Percentiles rank a stretch among this genome's conserved stretches.
Conservation (phyloP, 257 asterid genomes). For the Datura wrightii region DNA sequence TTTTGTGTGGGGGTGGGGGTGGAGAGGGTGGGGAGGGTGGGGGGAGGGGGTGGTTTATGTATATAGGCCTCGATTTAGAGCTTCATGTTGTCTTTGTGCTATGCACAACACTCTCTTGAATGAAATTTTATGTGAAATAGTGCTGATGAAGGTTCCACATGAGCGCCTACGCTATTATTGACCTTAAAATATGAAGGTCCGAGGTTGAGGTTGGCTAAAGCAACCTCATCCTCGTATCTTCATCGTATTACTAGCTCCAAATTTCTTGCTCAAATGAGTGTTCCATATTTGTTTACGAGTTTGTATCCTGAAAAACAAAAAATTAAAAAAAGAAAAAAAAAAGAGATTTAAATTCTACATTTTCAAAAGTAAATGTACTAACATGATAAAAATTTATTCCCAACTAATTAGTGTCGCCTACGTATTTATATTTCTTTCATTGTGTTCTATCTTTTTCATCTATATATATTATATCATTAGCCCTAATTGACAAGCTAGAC, state of each 20-base stretch:
- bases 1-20: background rate
- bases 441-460: background rate
- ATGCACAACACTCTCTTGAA: background rate
- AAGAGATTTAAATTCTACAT: background rate
- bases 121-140: background rate
- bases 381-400: background rate
- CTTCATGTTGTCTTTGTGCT: background rate
- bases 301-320: slow-evolving; percentile 35
- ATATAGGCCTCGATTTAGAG: background rate
- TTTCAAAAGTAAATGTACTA: background rate
- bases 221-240: slow-evolving; percentile 32
- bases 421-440: background rate
- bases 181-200: slow-evolving; percentile 48
- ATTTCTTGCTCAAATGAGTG: slow-evolving; percentile 70
- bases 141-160: background rate
- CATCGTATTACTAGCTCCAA: slow-evolving; percentile 28
- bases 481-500: background rate
- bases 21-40: too few species aligned
- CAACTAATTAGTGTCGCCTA: background rate
- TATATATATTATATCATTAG: background rate
- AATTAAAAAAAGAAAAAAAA: background rate
- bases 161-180: background rate
- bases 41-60: background rate
- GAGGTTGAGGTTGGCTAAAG: slow-evolving; percentile 46
- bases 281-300: slow-evolving; percentile 40